Conservation (phyloP, 2,329 filamentous ascomycete genomes). For the Emergomyces africanus region DNA sequence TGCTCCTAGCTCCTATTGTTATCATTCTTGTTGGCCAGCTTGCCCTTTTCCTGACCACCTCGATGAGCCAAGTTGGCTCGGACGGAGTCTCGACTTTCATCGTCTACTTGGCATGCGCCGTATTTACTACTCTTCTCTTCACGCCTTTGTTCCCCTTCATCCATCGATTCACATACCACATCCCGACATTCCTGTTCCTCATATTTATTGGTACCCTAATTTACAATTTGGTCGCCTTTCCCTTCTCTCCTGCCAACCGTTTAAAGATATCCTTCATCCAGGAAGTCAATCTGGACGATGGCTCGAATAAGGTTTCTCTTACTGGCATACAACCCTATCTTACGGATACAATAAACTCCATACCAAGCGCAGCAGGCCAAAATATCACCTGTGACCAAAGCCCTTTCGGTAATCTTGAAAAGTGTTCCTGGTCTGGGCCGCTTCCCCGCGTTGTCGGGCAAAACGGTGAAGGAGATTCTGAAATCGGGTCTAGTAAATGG, state of each 20-base stretch:
- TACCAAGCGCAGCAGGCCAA: constrained; percentile 60
- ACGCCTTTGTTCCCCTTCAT: constrained; percentile 71
- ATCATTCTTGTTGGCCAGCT: constrained; percentile 67
- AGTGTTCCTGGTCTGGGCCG: constrained; percentile 61
- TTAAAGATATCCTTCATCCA: constrained; percentile 86
- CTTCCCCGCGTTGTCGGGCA: constrained; percentile 48
- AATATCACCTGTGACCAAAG: constrained; percentile 39
- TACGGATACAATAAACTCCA: constrained; percentile 48
- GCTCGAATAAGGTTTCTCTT: constrained; percentile 56
- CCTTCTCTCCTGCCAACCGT: constrained; percentile 66
- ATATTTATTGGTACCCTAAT: constrained; percentile 63
- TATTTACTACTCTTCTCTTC: constrained; percentile 57
- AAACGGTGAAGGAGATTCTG: constrained; percentile 27
- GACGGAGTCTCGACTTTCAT: constrained; percentile 64
- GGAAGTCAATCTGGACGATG: constrained; percentile 60
- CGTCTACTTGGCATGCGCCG: constrained; percentile 58
- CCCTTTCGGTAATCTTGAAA: constrained; percentile 32
- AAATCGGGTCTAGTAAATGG: constrained; percentile 43
- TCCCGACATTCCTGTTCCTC: constrained; percentile 63
- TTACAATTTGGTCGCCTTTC: constrained; percentile 79
- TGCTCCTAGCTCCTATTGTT: constrained; percentile 65
- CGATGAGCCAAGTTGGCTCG: constrained; percentile 66
- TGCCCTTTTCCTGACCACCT: constrained; percentile 57
- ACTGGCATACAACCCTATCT: constrained; percentile 57
- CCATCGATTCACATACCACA: constrained; percentile 70